Evolutionary conservation across 2,329 filamentous ascomycete species (phyloP).

Genomic region (Epichloe aotearoae): DNA sequence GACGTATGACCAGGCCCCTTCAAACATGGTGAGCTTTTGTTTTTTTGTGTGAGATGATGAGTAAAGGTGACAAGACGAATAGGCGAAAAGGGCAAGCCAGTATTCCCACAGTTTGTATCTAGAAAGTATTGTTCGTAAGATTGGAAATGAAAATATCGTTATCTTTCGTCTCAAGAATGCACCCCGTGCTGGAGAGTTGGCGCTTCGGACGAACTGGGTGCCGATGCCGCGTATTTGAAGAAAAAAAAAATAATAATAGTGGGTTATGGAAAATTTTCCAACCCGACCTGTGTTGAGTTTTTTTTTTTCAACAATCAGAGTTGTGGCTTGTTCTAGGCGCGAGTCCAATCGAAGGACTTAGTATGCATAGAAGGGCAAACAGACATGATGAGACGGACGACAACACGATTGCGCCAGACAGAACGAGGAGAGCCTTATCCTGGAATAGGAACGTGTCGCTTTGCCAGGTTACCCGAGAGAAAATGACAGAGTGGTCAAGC

Average conservation of each 20-base stretch:
- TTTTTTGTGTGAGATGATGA: not conserved
- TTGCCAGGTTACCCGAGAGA: not conserved
- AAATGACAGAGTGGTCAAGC: no score
- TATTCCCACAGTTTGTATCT: not conserved
- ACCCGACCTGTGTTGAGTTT: not conserved
- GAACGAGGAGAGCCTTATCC: not conserved
- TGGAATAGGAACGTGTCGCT: not conserved
- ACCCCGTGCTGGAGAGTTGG: not conserved
- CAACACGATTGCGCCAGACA: not conserved
- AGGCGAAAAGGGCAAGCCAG: not conserved
- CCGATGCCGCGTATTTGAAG: not conserved
- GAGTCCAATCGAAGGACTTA: conserved; percentile 14
- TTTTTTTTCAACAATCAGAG: not conserved
- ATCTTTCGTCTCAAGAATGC: not conserved
- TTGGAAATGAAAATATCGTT: not conserved
- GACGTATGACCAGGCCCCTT: conserved; percentile 18
- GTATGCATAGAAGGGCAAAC: conserved; percentile 7
- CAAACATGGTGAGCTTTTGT: conserved; percentile 17
- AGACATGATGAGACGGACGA: conserved; percentile 10
- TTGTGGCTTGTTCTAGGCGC: conserved; percentile 7
- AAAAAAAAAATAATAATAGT: not conserved
- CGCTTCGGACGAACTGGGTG: not conserved
- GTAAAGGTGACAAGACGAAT: no score
- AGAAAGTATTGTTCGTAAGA: no score
- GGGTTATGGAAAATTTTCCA: not conserved